Evolutionary conservation across 106 monocot genomes (phyloP), one percentile per base, ranked within the genome.

Genomic region (Acorus gramineus): DNA sequence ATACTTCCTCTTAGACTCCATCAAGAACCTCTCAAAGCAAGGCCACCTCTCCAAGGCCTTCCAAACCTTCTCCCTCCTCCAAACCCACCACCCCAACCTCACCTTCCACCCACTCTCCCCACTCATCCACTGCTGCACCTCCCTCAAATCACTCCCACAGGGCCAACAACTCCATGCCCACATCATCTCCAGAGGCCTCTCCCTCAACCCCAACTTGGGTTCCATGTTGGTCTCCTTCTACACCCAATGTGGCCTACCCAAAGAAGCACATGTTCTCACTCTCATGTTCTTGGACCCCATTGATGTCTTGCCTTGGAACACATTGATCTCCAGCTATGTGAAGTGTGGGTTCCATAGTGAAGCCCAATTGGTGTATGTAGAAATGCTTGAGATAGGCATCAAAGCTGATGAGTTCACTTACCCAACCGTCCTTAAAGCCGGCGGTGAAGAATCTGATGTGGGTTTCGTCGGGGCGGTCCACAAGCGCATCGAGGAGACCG

Each of bases 81-180:
- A 47, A 63, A 73, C n/a, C 65, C 77, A 46, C 54, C 9, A 64
- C 12, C 60, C 68, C 7, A 9, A 52, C 68, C 62, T 81, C 71
- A 66, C 79, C 66, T 52, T 66, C 51, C 71, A 10, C 55, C 74
- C 81, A 14, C 49, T 83, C 72, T 63, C 80, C 68, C 71, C 74
- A 4, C 84, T 87, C 64, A 71, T 92, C 63, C n/a, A 62, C 44
- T 73, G 64, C 59, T 66, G 73, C 63, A 11, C 66, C 70, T 55
- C 65, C 7, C 63, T 78, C 61, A 50, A 45, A 14, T 61, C 77
- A 42, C 54, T 82, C 61, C 54, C 57, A 7, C 78, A 71, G 12
- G 86, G 81, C 28, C 53, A 44, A 54, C 92, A 92, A 69, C 79
- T 92, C 69, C 92, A 92, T 49, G 78, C 84, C 66, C 79, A 74